These are phyloP conservation scores for Mentha longifolia DNA, from an alignment of 257 asterid genomes.

Conservation along the genomic window DNA sequence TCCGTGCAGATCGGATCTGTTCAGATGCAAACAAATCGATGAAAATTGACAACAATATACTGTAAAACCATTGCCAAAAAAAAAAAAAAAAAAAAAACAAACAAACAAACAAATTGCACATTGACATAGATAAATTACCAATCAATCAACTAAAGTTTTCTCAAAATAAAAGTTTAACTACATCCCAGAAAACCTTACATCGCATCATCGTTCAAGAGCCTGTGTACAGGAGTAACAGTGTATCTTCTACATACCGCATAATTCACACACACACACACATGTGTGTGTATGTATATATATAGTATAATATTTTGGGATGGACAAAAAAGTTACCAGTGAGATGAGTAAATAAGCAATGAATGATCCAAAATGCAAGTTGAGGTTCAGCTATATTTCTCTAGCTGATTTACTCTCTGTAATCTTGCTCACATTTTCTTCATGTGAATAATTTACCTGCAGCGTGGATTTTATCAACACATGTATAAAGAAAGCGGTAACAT, in stretches of 20 bases:
- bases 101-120: no score
- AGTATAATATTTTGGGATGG: background rate
- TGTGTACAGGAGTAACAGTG: background rate
- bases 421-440: conserved; percentile 48
- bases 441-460: conserved; percentile 48
- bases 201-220: background rate
- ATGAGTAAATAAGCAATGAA: conserved; percentile 31
- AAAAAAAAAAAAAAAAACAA: conserved; percentile 13
- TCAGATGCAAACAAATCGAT: conserved; percentile 27
- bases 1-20: conserved; percentile 49
- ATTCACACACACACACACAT: background rate
- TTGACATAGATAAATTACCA: conserved; percentile 1
- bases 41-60: background rate
- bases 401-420: conserved; percentile 8
- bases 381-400: conserved; percentile 19
- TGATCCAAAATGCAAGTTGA: conserved; percentile 35
- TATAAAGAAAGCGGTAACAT: conserved; percentile 32
- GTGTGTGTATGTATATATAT: background rate
- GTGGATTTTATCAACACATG: conserved; percentile 30
- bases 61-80: conserved; percentile 8
- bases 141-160: conserved; percentile 18
- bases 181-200: background rate
- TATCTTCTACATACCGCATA: background rate
- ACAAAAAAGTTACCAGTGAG: conserved; percentile 39
- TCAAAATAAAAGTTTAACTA: conserved; percentile 15